These are phyloP conservation scores for Podaxis carcinomalis DNA, from an alignment of 768 basidiomycete species.

Conservation along the genomic window DNA sequence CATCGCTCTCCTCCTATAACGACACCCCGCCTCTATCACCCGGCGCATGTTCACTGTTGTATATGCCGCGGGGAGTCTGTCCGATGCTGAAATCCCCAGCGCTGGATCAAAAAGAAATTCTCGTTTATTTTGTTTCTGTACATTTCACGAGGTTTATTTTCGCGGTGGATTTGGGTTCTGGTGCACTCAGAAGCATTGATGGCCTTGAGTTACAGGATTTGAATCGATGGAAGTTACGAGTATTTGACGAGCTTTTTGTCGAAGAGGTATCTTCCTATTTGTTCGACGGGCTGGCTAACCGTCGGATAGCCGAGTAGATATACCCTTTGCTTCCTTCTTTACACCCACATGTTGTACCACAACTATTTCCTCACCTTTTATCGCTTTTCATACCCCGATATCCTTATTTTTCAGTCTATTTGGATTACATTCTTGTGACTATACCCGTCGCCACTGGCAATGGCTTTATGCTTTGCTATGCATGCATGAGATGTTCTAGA, in stretches of 20 bases:
- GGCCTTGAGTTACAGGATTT: neutral
- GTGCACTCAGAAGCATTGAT: conserved; percentile 3
- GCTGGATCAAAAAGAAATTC: conserved; percentile 1
- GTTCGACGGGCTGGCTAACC: conserved; percentile 7
- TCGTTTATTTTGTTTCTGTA: neutral
- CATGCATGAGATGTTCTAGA: neutral
- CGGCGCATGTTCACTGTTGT: neutral
- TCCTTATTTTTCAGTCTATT: conserved; percentile 6
- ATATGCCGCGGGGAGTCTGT: neutral
- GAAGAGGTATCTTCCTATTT: conserved; percentile 2
- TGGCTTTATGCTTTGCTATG: neutral
- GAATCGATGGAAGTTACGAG: conserved; percentile 4
- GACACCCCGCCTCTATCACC: conserved; percentile 20
- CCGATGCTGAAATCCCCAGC: neutral
- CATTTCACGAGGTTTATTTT: neutral
- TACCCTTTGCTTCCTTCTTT: neutral
- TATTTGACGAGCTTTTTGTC: conserved; percentile 7
- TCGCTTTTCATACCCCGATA: neutral
- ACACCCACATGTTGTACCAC: neutral
- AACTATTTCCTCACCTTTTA: neutral
- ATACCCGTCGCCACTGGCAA: neutral
- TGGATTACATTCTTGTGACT: neutral
- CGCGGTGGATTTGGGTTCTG: conserved; percentile 6
- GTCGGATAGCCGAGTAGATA: neutral
- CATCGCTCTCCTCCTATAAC: conserved; percentile 32